These are phyloP conservation scores for Candida montana DNA, from an alignment of 805 yeast genomes.

Conservation along the genomic window DNA sequence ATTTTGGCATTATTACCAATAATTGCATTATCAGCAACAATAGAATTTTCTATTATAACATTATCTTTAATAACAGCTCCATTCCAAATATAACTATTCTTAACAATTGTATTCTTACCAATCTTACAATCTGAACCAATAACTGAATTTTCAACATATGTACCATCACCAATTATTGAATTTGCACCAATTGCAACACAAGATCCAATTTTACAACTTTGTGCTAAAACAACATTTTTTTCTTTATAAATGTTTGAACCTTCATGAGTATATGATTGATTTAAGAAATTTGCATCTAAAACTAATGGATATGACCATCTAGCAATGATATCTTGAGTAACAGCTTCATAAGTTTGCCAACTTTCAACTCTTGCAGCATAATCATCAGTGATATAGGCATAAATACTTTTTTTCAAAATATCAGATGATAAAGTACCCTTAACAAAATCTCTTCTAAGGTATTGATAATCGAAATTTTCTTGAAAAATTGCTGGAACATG, in stretches of 20 bases:
- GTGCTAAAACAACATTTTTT: conserved; percentile 81
- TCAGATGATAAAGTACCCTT: conserved; percentile 89
- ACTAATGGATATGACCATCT: conserved; percentile 92
- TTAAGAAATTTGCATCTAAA: conserved; percentile 76
- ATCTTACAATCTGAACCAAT: conserved; percentile 84
- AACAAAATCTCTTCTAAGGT: conserved; percentile 79
- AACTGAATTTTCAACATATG: conserved; percentile 61
- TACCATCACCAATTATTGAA: conserved; percentile 70
- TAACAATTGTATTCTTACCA: conserved; percentile 69
- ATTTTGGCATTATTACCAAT: conserved; percentile 49
- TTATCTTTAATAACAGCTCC: conserved; percentile 68
- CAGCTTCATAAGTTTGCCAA: conserved; percentile 88
- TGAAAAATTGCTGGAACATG: conserved; percentile 93
- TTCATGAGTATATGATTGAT: conserved; percentile 73
- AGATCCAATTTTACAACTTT: conserved; percentile 80
- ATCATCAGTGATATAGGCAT: conserved; percentile 75
- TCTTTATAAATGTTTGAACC: conserved; percentile 87
- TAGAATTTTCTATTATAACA: conserved; percentile 50
- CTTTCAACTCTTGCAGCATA: conserved; percentile 94
- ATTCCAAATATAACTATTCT: conserved; percentile 85
- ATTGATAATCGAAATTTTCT: conserved; percentile 93
- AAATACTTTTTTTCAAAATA: conserved; percentile 82
- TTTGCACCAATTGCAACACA: conserved; percentile 79
- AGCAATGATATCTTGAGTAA: conserved; percentile 82
- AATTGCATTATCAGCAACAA: conserved; percentile 61